phyloP scores from a whole-genome alignment of 2,329 filamentous ascomycete species.

The Aspergillus floridensis region DNA sequence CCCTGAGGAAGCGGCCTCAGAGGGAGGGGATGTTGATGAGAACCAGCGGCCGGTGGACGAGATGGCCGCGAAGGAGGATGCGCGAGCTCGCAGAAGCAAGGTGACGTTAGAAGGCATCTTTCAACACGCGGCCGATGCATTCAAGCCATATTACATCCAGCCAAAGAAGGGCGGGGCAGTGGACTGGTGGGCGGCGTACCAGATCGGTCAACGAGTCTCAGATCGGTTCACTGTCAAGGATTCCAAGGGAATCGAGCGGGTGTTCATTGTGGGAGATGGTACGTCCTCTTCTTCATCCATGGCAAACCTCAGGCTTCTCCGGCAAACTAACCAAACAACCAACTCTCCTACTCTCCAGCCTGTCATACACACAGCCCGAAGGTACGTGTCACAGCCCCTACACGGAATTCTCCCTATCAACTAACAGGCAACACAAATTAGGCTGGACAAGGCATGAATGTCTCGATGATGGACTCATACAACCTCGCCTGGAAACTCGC shows the following conservation, averaged over 20 bases:
- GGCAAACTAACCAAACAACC: background rate
- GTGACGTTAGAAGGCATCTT: slow-evolving; percentile 65
- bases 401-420: background rate
- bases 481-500: slow-evolving; percentile 44
- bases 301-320: background rate
- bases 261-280: slow-evolving; percentile 70
- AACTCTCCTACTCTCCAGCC: slow-evolving; percentile 41
- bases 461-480: slow-evolving; percentile 62
- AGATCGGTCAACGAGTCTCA: slow-evolving; percentile 67
- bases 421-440: slow-evolving; percentile 11
- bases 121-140: slow-evolving; percentile 61
- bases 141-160: slow-evolving; percentile 65
- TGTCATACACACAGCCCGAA: slow-evolving; percentile 77
- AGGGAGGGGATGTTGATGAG: slow-evolving; percentile 23
- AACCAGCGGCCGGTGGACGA: slow-evolving; percentile 12
- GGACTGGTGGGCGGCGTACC: slow-evolving; percentile 75
- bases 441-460: slow-evolving; percentile 78
- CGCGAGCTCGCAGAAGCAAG: slow-evolving; percentile 62
- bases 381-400: slow-evolving; percentile 18
- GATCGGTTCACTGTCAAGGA: slow-evolving; percentile 54
- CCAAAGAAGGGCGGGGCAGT: slow-evolving; percentile 57
- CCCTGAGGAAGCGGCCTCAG: slow-evolving; percentile 30
- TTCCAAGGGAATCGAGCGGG: slow-evolving; percentile 65
- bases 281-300: slow-evolving; percentile 11
- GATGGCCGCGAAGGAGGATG: slow-evolving; percentile 53